Base-by-base conservation (phyloP, 2,329 filamentous ascomycete genomes). In the Aspergillus uvarum region DNA sequence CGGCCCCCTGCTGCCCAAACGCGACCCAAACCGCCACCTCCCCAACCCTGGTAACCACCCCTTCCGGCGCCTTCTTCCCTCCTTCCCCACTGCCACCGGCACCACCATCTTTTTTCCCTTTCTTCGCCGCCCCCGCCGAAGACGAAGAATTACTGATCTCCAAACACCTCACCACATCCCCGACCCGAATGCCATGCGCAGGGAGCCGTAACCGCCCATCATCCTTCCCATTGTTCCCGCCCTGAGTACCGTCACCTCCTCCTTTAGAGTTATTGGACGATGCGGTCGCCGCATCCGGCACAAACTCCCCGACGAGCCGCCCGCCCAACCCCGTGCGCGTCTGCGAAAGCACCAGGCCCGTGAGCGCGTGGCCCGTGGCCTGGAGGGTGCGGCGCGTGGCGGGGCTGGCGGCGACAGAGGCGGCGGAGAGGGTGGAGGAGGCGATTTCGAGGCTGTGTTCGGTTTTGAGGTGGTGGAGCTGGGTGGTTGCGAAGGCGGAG, bases 311-410 rank as follows among this genome's bases (percentile, higher is more conserved):
- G 1, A 99, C 89, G 0, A 91, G 92, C 65, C 92, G 90, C n/a
- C 95, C 95, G 16, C 93, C 95, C 42, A 97, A 82, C 0, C 95
- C 95, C 0, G 95, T 99, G 31, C 93, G 88, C 72, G 90, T 90
- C 19, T 89, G 88, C 11, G 84, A 81, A 35, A 96, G 80, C 32
- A 85, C 79, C 8, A 98, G 85, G 0, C 76, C 76, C 1, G 74
- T 78, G 3, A 79, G 55, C 0, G 76, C 76, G 61, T 77, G 71
- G 11, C 76, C 76, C 0, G 75, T 74, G 16, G 76, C 75, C 68
- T 79, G 76, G 16, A 81, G 67, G 4, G 76, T 77, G 47, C 78
- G 75, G 4, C 79, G 70, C 3, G 78, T 79, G 2, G 76, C 67
- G 1, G 78, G 76, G 0, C 78, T 79, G 24, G 76, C 74, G 2